phyloP scores from a whole-genome alignment of 2,329 filamentous ascomycete species.

The Aphanocladium album region DNA sequence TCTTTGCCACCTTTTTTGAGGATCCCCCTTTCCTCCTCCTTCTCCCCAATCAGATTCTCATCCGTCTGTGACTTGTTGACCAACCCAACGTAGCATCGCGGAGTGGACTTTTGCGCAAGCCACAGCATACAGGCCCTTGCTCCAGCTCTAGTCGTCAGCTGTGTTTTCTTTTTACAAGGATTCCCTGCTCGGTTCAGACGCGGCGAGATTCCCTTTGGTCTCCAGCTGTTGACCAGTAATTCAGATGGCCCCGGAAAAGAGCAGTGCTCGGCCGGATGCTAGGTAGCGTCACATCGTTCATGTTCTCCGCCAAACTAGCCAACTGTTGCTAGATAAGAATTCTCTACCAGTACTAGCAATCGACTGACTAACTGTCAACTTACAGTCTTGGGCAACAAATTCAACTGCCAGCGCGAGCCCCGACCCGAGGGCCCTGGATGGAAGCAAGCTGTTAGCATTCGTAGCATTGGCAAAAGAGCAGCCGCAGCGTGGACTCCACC shows the following conservation, averaged over 20 bases:
- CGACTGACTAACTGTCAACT: background rate
- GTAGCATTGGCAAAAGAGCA: background rate
- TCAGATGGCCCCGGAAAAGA: background rate
- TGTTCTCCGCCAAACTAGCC: background rate
- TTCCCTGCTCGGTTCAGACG: background rate
- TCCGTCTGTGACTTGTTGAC: background rate
- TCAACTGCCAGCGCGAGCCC: background rate
- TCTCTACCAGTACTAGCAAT: background rate
- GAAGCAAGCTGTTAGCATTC: background rate
- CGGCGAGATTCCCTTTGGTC: background rate
- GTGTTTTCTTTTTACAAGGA: background rate
- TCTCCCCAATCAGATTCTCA: background rate
- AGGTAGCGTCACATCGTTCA: background rate
- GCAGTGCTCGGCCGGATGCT: background rate
- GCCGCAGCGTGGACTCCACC: background rate
- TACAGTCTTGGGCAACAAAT: background rate
- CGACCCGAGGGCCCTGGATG: too few species aligned
- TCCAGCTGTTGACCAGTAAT: background rate
- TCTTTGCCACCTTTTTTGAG: background rate
- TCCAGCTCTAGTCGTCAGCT: background rate
- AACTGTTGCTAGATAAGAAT: background rate
- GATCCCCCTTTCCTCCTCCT: background rate
- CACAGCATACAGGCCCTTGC: background rate
- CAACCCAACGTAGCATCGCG: background rate
- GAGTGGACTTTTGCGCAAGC: background rate